A percentile compares a stretch with the other conserved stretches of the same genome.
Conservation (phyloP, 1,284 basidiomycete species). For the Trichosporon asahii region DNA sequence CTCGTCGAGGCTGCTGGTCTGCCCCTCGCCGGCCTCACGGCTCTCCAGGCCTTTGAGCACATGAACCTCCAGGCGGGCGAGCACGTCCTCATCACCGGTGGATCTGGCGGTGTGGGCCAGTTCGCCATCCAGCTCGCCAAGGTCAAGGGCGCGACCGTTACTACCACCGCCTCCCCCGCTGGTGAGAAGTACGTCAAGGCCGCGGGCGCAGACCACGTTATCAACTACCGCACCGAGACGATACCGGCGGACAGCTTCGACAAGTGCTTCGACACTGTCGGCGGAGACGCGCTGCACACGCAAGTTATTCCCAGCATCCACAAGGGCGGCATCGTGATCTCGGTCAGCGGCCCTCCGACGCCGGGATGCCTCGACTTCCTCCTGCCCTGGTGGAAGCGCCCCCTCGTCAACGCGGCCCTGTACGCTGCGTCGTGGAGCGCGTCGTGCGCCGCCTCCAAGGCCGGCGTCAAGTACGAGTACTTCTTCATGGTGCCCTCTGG, state of each 20-base stretch:
- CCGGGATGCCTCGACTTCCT: slow-evolving; percentile 14
- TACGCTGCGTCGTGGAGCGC: neutral
- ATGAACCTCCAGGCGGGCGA: slow-evolving; percentile 25
- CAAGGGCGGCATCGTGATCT: slow-evolving; percentile 20
- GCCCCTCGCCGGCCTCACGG: slow-evolving; percentile 27
- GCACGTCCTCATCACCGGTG: slow-evolving; percentile 53
- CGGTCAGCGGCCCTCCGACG: slow-evolving; percentile 19
- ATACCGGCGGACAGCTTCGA: slow-evolving; percentile 11
- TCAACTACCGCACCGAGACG: slow-evolving; percentile 40
- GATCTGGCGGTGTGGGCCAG: slow-evolving; percentile 53
- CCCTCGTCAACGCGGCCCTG: slow-evolving; percentile 6
- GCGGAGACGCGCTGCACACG: slow-evolving; percentile 11
- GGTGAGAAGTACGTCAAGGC: slow-evolving; percentile 51
- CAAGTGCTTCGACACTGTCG: slow-evolving; percentile 27
- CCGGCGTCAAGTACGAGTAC: slow-evolving; percentile 22
- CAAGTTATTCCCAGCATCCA: slow-evolving; percentile 14
- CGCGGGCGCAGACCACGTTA: slow-evolving; percentile 53
- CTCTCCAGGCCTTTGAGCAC: slow-evolving; percentile 23
- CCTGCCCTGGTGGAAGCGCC: slow-evolving; percentile 10
- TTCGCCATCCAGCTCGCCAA: slow-evolving; percentile 55
- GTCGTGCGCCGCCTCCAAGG: neutral
- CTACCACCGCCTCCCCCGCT: slow-evolving; percentile 52
- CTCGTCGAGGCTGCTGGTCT: slow-evolving; percentile 25
- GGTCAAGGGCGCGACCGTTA: slow-evolving; percentile 52
- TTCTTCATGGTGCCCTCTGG: slow-evolving; percentile 27